These are phyloP conservation scores for Physcia stellaris DNA, from an alignment of 495 filamentous ascomycete species.

Conservation along the genomic window DNA sequence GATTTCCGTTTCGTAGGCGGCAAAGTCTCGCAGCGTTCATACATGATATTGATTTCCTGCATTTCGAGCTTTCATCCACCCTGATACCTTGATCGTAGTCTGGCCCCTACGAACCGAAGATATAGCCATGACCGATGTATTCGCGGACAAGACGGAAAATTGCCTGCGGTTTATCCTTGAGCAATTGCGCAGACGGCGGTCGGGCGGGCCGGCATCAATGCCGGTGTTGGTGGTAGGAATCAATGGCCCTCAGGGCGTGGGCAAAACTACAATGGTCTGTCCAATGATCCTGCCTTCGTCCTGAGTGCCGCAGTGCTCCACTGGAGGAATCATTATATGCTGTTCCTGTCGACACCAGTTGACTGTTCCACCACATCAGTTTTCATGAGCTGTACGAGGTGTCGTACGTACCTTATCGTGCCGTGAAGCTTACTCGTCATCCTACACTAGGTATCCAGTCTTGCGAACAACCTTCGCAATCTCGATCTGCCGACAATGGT, in stretches of 20 bases:
- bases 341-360: neutral
- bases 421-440: neutral
- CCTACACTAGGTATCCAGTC: constrained; percentile 45
- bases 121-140: constrained; percentile 44
- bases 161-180: constrained; percentile 77
- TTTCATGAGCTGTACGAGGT: neutral
- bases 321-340: neutral
- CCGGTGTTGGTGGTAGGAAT: constrained; percentile 46
- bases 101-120: no score
- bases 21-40: no score
- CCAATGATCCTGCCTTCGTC: no score
- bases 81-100: neutral
- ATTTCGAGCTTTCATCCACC: no score
- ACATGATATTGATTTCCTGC: no score
- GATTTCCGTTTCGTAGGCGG: no score
- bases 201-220: constrained; percentile 20
- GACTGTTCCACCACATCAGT: neutral
- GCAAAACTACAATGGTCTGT: no score
- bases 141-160: constrained; percentile 78
- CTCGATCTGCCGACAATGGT: constrained; percentile 60
- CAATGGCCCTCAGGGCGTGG: constrained; percentile 30
- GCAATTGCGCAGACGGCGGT: constrained; percentile 32
- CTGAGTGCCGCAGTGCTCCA: no score
- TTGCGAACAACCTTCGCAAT: constrained; percentile 56
- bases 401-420: neutral